Conservation (phyloP, 129 eudicot species). For the Centrapalus pauciflorus region DNA sequence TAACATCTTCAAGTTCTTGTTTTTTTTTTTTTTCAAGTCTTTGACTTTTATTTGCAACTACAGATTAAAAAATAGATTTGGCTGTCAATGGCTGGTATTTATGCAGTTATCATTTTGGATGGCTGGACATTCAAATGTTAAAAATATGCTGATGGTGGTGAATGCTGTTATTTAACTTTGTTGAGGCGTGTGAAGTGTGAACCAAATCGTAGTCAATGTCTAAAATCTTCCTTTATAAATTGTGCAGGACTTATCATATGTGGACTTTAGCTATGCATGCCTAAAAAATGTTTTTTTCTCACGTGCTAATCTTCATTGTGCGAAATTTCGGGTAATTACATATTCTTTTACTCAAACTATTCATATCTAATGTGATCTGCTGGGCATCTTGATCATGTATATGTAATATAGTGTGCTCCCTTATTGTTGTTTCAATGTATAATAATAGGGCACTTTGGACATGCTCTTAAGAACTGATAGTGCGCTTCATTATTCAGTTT, state of each 20-base stretch:
- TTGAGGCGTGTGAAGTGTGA: neutral
- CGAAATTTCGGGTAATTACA: constrained; percentile 82
- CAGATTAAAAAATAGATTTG: neutral
- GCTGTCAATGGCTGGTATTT: neutral
- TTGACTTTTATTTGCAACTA: neutral
- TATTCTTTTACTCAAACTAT: too few relatives aligned
- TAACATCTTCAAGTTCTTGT: neutral
- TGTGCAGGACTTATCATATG: constrained; percentile 88
- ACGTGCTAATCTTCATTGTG: constrained; percentile 94
- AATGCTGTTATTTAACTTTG: neutral
- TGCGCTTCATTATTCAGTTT: too few relatives aligned
- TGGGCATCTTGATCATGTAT: neutral
- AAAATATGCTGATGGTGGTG: neutral
- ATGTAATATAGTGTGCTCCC: neutral
- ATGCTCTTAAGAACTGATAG: too few relatives aligned
- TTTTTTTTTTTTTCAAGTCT: neutral
- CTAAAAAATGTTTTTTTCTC: constrained; percentile 86
- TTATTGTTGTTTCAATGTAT: neutral
- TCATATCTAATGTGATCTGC: neutral
- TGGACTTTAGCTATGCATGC: constrained; percentile 92
- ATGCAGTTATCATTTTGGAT: neutral
- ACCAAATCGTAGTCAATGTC: neutral
- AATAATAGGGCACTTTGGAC: too few relatives aligned
- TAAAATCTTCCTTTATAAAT: neutral
- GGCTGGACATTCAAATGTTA: neutral